Conservation (phyloP, 352 stramenopile species). For the Globisporangium middletonii region DNA sequence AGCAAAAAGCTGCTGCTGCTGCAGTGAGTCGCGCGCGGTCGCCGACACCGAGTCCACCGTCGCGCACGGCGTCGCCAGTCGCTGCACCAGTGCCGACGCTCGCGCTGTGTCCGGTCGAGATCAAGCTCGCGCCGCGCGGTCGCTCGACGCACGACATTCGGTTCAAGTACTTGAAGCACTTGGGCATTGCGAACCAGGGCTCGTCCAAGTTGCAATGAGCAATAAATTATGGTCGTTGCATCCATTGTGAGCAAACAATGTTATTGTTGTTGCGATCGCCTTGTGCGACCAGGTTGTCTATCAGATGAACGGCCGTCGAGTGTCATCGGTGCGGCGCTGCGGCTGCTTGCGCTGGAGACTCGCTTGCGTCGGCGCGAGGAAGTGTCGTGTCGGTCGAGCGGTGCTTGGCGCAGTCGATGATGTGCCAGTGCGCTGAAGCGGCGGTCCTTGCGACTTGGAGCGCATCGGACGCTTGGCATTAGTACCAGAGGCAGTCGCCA, state of each 20-base stretch:
- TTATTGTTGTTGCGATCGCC: too few species aligned
- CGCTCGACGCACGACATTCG: conserved; percentile 71
- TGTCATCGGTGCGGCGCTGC: conserved; percentile 15
- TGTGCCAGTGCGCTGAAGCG: too few species aligned
- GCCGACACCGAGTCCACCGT: conserved; percentile 28
- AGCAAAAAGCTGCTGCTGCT: neutral
- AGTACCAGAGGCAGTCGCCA: neutral
- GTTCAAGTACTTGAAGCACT: conserved; percentile 86
- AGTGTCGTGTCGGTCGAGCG: conserved; percentile 17
- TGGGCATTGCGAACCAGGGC: conserved; percentile 61
- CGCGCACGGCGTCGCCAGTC: conserved; percentile 6
- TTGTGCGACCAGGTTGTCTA: neutral
- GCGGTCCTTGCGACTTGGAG: conserved; percentile 14
- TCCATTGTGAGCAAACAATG: too few species aligned
- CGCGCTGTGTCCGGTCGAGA: conserved; percentile 36
- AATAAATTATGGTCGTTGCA: too few species aligned
- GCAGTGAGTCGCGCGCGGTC: conserved; percentile 20
- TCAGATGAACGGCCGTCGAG: conserved; percentile 38
- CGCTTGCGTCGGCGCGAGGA: conserved; percentile 61
- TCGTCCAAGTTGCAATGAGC: too few species aligned
- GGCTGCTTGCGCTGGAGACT: conserved; percentile 48
- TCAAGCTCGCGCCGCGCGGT: conserved; percentile 65
- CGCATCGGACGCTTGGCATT: neutral
- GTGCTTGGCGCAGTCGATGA: neutral
- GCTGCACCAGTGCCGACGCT: conserved; percentile 38